Evolutionary conservation across 768 basidiomycete species (phyloP).

Genomic region (Auriscalpium microsporum): DNA sequence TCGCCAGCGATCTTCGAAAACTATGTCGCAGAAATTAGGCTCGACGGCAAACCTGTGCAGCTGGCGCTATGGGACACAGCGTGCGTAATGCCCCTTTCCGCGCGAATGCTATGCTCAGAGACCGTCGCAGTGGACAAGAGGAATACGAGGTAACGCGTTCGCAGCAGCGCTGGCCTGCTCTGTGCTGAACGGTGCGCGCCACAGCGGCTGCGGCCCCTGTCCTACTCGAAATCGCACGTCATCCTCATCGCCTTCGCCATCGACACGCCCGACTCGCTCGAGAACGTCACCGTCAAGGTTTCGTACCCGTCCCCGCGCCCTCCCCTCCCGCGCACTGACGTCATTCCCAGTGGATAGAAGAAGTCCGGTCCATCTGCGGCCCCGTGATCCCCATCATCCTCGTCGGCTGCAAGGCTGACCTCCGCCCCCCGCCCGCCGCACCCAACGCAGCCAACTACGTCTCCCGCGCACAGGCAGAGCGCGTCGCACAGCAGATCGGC

Average conservation of each 20-base stretch:
- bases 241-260: conserved; percentile 96
- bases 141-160: conserved; percentile 76
- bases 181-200: conserved; percentile 3
- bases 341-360: conserved; percentile 83
- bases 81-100: conserved; percentile 42
- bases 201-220: conserved; percentile 89
- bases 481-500: conserved; percentile 75
- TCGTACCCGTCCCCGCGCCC: too few species aligned
- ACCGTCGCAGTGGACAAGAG: conserved; percentile 76
- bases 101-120: background rate
- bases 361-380: conserved; percentile 95
- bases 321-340: too few species aligned
- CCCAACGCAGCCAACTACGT: conserved; percentile 51
- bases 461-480: conserved; percentile 72
- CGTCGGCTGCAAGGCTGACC: conserved; percentile 93
- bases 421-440: conserved; percentile 54
- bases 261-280: conserved; percentile 93
- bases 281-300: conserved; percentile 94
- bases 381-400: conserved; percentile 87
- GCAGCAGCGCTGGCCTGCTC: background rate
- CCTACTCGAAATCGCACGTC: conserved; percentile 97
- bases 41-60: conserved; percentile 97
- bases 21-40: conserved; percentile 95
- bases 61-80: conserved; percentile 98
- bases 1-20: conserved; percentile 89